Evolutionary conservation across 371 early-diverging fungal species (phyloP).

Genomic region (Mortierella sp.): DNA sequence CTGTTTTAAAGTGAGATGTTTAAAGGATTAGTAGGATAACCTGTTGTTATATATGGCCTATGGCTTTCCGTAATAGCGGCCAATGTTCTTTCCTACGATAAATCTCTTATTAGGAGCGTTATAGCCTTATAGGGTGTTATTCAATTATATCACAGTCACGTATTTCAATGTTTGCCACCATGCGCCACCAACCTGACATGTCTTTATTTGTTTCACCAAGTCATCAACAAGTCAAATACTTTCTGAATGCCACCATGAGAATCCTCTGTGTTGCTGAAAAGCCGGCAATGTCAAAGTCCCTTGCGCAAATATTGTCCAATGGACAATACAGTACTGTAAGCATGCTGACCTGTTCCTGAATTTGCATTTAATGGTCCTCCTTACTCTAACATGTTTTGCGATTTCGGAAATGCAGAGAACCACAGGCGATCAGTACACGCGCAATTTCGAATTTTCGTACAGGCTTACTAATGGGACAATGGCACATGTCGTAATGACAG

Average conservation of each 20-base stretch:
- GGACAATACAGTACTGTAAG: constrained; percentile 40
- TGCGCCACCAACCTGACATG: not conserved
- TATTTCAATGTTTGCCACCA: not conserved
- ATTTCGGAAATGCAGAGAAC: constrained; percentile 54
- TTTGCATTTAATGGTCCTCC: not conserved
- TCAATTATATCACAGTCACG: not conserved
- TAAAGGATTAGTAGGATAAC: too few species aligned
- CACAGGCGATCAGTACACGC: constrained; percentile 74
- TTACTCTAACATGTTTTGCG: not conserved
- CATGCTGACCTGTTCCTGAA: constrained; percentile 1
- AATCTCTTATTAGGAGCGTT: too few species aligned
- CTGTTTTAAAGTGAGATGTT: not conserved
- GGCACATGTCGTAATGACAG: constrained; percentile 86
- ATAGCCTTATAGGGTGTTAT: too few species aligned
- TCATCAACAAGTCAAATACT: not conserved
- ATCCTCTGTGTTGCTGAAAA: constrained; percentile 99
- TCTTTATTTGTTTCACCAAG: not conserved
- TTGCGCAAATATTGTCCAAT: constrained; percentile 85
- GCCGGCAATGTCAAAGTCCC: constrained; percentile 95
- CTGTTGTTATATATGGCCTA: too few species aligned
- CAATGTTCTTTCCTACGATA: too few species aligned
- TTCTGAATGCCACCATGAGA: constrained; percentile 60
- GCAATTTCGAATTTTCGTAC: constrained; percentile 85
- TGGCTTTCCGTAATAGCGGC: too few species aligned
- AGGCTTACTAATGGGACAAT: constrained; percentile 65